A percentile compares a stretch with the other conserved stretches of the same genome.
Conservation (phyloP, 139 green algal species). For the Chlamydomonas eustigma region DNA sequence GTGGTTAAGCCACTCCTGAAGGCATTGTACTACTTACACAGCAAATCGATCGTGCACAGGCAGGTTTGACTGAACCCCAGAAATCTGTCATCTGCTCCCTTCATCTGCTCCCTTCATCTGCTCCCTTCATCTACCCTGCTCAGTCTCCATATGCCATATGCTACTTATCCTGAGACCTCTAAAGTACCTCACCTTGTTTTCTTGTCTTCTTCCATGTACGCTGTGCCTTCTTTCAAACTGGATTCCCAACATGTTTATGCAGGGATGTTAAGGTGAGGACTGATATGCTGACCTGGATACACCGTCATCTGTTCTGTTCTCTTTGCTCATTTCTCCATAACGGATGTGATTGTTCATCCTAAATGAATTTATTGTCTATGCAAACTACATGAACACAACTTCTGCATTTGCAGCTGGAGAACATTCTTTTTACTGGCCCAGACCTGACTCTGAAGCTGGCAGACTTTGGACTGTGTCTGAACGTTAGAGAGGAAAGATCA, state of each 20-base stretch:
- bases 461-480: constrained; percentile 60
- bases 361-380: no score
- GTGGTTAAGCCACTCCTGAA: constrained; percentile 26
- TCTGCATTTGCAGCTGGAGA: constrained; percentile 34
- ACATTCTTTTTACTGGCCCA: constrained; percentile 9
- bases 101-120: not conserved
- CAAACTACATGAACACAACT: no score
- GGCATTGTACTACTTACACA: constrained; percentile 27
- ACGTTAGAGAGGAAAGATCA: constrained; percentile 44
- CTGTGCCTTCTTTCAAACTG: no score
- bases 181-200: no score
- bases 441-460: constrained; percentile 42
- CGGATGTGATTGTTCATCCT: no score
- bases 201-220: no score
- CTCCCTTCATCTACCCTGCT: no score
- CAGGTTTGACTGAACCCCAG: not conserved
- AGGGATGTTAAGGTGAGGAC: constrained; percentile 6
- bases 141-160: not conserved
- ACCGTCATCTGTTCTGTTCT: no score
- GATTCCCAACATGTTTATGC: no score
- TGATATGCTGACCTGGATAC: no score
- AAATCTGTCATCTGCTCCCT: not conserved
- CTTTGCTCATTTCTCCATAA: no score
- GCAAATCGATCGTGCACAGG: constrained; percentile 12
- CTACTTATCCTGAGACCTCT: not conserved